Evolutionary conservation across 305 asterid genomes (phyloP).

Genomic region (Rubia peregrina): DNA sequence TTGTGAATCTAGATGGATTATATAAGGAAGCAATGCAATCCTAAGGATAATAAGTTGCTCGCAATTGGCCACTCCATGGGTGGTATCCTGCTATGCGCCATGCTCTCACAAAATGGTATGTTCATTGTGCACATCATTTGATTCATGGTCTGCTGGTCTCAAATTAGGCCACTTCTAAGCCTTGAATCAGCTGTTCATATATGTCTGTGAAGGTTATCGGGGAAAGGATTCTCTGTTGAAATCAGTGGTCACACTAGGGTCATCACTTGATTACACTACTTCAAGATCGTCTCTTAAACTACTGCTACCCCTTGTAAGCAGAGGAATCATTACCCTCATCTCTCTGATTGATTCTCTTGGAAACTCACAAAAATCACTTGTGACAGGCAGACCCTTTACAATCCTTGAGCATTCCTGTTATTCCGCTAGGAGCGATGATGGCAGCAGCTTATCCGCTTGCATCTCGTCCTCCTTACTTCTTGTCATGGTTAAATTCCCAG

Average conservation of each 20-base stretch:
- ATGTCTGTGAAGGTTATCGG: conserved; percentile 15
- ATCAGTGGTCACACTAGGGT: conserved; percentile 24
- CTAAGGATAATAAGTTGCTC: conserved; percentile 28
- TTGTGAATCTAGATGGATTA: conserved; percentile 25
- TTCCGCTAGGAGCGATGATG: conserved; percentile 24
- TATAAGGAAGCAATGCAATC: conserved; percentile 24
- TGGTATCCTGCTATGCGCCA: conserved; percentile 35
- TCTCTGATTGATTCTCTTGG: neutral
- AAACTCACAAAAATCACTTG: neutral
- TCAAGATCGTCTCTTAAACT: conserved; percentile 23
- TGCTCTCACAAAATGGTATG: conserved; percentile 31
- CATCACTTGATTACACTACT: conserved; percentile 27
- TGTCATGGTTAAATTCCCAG: conserved; percentile 25
- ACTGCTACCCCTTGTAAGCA: conserved; percentile 23
- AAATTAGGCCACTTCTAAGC: neutral
- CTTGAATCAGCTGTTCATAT: neutral
- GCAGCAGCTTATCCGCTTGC: conserved; percentile 26
- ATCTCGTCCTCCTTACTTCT: conserved; percentile 25
- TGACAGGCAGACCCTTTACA: conserved; percentile 28
- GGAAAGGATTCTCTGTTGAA: conserved; percentile 18
- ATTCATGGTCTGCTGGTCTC: neutral
- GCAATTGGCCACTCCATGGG: conserved; percentile 43
- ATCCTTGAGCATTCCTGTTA: conserved; percentile 22
- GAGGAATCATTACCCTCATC: neutral
- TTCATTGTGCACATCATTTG: too few species aligned